These are phyloP conservation scores for Chlorella sp. DNA, from an alignment of 139 green algal genomes.

Conservation along the genomic window DNA sequence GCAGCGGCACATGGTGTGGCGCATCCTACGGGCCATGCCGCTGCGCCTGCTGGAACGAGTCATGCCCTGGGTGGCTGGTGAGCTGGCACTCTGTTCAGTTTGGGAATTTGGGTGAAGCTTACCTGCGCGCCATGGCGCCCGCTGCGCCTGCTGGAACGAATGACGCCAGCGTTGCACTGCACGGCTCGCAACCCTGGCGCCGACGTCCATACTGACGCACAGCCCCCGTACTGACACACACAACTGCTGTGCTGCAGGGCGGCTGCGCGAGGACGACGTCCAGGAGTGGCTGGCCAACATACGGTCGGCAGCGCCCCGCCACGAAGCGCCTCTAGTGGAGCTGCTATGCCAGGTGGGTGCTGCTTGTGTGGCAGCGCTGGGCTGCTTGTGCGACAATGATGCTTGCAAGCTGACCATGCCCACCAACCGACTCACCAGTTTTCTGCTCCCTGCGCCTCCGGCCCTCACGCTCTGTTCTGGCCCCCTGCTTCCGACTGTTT, in stretches of 20 bases:
- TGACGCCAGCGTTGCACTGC: background rate
- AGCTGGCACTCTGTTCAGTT: background rate
- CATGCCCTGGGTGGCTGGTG: conserved; percentile 90
- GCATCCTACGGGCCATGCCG: conserved; percentile 90
- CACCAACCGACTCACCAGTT: background rate
- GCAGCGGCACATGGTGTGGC: conserved; percentile 92
- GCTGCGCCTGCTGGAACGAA: too few species aligned
- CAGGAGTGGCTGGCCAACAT: conserved; percentile 80
- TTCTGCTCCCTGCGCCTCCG: background rate
- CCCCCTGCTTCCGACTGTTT: background rate
- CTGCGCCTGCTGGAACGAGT: conserved; percentile 93
- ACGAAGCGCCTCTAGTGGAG: conserved; percentile 80
- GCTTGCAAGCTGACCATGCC: background rate
- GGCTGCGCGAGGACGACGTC: conserved; percentile 70
- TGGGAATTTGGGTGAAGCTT: background rate
- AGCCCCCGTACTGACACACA: background rate
- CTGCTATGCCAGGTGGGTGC: conserved; percentile 64
- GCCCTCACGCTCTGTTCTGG: background rate
- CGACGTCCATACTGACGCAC: background rate
- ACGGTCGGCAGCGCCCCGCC: conserved; percentile 51
- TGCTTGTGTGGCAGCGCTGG: background rate
- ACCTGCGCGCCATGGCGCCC: too few species aligned
- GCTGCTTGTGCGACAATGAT: background rate
- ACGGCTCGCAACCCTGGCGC: background rate
- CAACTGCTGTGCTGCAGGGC: conserved; percentile 35